Conservation (phyloP, 75 land plant genomes). For the Selaginella moellendorffii region DNA sequence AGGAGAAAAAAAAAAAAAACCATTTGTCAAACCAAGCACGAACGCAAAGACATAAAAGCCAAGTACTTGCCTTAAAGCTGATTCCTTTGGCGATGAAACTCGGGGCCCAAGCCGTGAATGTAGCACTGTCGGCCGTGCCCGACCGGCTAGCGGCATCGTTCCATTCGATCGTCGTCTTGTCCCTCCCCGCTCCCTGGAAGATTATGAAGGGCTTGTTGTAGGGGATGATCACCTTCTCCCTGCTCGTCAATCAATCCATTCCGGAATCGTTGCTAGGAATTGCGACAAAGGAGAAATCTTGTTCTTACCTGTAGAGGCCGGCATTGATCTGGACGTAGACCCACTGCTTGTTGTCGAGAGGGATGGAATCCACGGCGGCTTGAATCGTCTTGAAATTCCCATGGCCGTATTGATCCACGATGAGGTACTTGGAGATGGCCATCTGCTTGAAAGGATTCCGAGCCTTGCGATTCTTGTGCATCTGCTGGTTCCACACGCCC, state of each 20-base stretch:
- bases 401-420: background rate
- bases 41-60: background rate
- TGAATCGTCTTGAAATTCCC: conserved; percentile 12
- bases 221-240: conserved; percentile 60
- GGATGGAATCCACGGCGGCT: conserved; percentile 20
- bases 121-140: conserved; percentile 1
- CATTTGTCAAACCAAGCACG: background rate
- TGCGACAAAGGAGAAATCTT: background rate
- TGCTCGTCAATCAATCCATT: conserved; percentile 8
- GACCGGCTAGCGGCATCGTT: conserved; percentile 18
- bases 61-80: background rate
- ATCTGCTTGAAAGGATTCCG: background rate
- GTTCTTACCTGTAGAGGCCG: conserved; percentile 13
- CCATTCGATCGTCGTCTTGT: conserved; percentile 34
- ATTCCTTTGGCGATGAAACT: background rate
- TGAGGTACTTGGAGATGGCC: background rate
- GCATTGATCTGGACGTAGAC: conserved; percentile 14
- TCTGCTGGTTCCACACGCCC: background rate
- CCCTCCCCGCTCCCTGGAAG: conserved; percentile 65
- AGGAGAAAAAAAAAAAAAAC: background rate
- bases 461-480: background rate
- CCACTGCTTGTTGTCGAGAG: conserved; percentile 4
- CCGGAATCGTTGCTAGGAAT: background rate
- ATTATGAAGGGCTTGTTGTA: conserved; percentile 46
- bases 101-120: background rate